A percentile compares a stretch with the other conserved stretches of the same genome.
These are phyloP conservation scores for Iodosphaeria phyllophila DNA, from an alignment of 2,329 filamentous ascomycete genomes.

Conservation along the genomic window DNA sequence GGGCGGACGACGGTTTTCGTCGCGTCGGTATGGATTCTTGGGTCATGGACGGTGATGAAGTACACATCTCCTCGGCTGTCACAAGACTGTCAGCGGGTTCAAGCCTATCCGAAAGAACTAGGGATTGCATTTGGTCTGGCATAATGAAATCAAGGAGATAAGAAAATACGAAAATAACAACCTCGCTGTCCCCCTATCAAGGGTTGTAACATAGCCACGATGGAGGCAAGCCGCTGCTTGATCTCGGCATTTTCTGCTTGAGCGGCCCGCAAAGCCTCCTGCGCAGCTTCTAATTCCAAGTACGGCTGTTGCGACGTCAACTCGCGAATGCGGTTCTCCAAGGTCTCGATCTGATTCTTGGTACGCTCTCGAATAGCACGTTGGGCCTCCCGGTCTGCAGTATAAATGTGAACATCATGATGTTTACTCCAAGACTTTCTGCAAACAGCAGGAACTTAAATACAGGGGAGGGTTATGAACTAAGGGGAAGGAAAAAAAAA, in stretches of 20 bases:
- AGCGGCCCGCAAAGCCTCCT: conserved; percentile 59
- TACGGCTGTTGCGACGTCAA: conserved; percentile 67
- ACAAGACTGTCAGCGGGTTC: too few relatives aligned
- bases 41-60: too few relatives aligned
- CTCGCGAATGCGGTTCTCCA: conserved; percentile 56
- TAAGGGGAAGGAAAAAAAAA: too few relatives aligned
- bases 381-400: conserved; percentile 63
- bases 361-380: conserved; percentile 70
- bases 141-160: background rate
- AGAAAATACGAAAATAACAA: too few relatives aligned
- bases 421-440: background rate
- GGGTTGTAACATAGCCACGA: conserved; percentile 45
- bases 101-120: too few relatives aligned
- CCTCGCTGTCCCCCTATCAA: conserved; percentile 20
- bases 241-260: conserved; percentile 69
- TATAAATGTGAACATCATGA: conserved; percentile 4
- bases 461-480: too few relatives aligned
- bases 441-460: too few relatives aligned
- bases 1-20: conserved; percentile 10
- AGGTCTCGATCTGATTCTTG: conserved; percentile 56
- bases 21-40: too few relatives aligned
- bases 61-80: too few relatives aligned
- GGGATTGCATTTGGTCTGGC: too few relatives aligned
- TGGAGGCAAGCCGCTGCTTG: conserved; percentile 43
- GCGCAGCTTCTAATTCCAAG: conserved; percentile 59